Conservation (phyloP, 2,329 filamentous ascomycete genomes). For the Beauveria rudraprayagi region DNA sequence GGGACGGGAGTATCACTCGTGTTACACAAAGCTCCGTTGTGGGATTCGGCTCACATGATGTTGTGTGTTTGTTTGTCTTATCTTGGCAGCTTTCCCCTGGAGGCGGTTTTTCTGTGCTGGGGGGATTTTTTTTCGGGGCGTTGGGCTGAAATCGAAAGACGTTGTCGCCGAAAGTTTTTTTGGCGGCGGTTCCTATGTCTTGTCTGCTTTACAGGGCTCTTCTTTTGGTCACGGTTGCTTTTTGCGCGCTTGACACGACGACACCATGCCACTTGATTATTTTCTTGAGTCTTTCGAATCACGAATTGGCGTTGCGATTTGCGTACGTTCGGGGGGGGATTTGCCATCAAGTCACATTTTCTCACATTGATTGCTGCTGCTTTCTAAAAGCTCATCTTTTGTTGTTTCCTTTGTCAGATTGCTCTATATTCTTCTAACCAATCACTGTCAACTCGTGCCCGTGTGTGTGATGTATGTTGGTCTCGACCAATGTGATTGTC, state of each 20-base stretch:
- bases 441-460: background rate
- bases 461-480: background rate
- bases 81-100: slow-evolving; percentile 15
- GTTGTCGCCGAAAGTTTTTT: slow-evolving; percentile 12
- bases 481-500: too few relatives aligned
- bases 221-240: slow-evolving; percentile 13
- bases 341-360: slow-evolving; percentile 11
- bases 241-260: slow-evolving; percentile 26
- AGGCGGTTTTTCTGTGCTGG: slow-evolving; percentile 17
- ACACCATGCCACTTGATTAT: slow-evolving; percentile 21
- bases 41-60: slow-evolving; percentile 11
- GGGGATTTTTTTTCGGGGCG: slow-evolving; percentile 17
- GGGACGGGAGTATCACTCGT: background rate
- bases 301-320: slow-evolving; percentile 35
- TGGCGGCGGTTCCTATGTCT: background rate
- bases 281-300: slow-evolving; percentile 25
- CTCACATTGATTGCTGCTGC: slow-evolving; percentile 12
- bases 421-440: background rate
- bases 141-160: slow-evolving; percentile 19
- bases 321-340: slow-evolving; percentile 1
- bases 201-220: slow-evolving; percentile 5
- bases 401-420: slow-evolving; percentile 8
- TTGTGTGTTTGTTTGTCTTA: slow-evolving; percentile 19
- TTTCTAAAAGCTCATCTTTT: slow-evolving; percentile 3
- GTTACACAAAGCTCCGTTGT: background rate